Conservation (phyloP, 1,139 yeast species). For the Diutina catenulata region DNA sequence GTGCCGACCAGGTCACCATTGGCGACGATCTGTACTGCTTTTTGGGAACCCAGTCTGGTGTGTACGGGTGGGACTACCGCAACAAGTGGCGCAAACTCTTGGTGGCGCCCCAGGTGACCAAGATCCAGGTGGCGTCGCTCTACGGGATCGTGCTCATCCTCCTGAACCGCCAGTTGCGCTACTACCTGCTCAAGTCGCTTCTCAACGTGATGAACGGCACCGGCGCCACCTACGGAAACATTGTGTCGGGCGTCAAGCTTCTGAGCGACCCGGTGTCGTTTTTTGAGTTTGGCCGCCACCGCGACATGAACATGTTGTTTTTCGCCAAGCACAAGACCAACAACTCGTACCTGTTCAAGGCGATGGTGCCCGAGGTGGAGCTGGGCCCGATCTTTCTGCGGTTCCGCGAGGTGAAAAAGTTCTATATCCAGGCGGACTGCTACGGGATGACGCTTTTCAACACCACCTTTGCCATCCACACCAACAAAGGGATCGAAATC, state of each 20-base stretch:
- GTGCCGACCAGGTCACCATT: slow-evolving; percentile 18
- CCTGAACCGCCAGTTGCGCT: slow-evolving; percentile 46
- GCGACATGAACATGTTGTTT: slow-evolving; percentile 46
- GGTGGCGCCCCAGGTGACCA: slow-evolving; percentile 41
- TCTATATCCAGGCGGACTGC: slow-evolving; percentile 42
- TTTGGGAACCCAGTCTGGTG: slow-evolving; percentile 25
- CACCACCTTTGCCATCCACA: slow-evolving; percentile 53
- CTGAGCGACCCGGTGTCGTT: slow-evolving; percentile 32
- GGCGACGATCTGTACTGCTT: slow-evolving; percentile 17
- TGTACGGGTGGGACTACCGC: slow-evolving; percentile 37
- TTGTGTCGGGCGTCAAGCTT: slow-evolving; percentile 20
- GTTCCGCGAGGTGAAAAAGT: slow-evolving; percentile 36
- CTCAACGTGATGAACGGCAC: slow-evolving; percentile 26
- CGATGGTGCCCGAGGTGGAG: slow-evolving; percentile 38
- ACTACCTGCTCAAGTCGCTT: slow-evolving; percentile 44
- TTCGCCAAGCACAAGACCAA: slow-evolving; percentile 38
- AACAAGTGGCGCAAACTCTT: slow-evolving; percentile 53
- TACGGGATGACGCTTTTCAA: slow-evolving; percentile 47
- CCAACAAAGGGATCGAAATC: slow-evolving; percentile 59
- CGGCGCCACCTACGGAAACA: slow-evolving; percentile 11
- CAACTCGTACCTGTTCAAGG: slow-evolving; percentile 27
- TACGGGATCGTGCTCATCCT: slow-evolving; percentile 49
- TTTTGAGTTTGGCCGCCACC: slow-evolving; percentile 52
- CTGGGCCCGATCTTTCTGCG: slow-evolving; percentile 37
- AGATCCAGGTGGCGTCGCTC: slow-evolving; percentile 47